Evolutionary conservation across 2,329 filamentous ascomycete genomes (phyloP).

Genomic region (Byssoonygena ceratinophila): DNA sequence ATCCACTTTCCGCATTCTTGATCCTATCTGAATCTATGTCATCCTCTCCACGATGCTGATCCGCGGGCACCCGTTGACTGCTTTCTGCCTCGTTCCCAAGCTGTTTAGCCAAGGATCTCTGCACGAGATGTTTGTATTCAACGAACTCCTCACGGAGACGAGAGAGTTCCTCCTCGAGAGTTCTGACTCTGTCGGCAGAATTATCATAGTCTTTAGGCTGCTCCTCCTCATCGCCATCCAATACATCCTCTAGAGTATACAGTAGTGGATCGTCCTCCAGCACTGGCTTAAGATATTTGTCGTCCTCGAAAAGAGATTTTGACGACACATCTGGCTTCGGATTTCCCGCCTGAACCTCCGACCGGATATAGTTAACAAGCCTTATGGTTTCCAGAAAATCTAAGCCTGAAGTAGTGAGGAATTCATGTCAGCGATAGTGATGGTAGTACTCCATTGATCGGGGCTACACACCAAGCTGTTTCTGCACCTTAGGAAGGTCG

Average conservation of each 20-base stretch:
- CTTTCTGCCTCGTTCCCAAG: slow-evolving; percentile 48
- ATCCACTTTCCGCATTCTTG: slow-evolving; percentile 48
- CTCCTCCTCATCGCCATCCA: slow-evolving; percentile 27
- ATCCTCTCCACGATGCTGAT: slow-evolving; percentile 14
- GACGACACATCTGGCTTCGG: slow-evolving; percentile 48
- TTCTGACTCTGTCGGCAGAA: slow-evolving; percentile 43
- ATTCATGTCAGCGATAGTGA: slow-evolving; percentile 5
- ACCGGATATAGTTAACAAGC: slow-evolving; percentile 58
- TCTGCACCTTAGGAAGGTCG: slow-evolving; percentile 53
- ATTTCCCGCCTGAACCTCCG: slow-evolving; percentile 39
- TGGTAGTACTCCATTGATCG: neutral
- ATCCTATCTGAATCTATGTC: slow-evolving; percentile 26
- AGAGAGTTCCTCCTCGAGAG: slow-evolving; percentile 53
- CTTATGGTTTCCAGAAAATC: slow-evolving; percentile 66
- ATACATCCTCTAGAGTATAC: slow-evolving; percentile 73
- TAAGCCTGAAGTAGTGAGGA: slow-evolving; percentile 39
- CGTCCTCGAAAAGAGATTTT: slow-evolving; percentile 57
- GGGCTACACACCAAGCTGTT: slow-evolving; percentile 38
- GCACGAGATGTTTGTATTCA: slow-evolving; percentile 54
- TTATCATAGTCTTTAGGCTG: slow-evolving; percentile 21
- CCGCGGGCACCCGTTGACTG: slow-evolving; percentile 1
- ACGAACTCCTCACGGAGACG: slow-evolving; percentile 52
- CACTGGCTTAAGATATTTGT: slow-evolving; percentile 71
- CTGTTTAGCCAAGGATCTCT: slow-evolving; percentile 56
- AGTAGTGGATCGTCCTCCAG: slow-evolving; percentile 83